Conservation (phyloP, 1,284 basidiomycete genomes). For the Malassezia caprae region DNA sequence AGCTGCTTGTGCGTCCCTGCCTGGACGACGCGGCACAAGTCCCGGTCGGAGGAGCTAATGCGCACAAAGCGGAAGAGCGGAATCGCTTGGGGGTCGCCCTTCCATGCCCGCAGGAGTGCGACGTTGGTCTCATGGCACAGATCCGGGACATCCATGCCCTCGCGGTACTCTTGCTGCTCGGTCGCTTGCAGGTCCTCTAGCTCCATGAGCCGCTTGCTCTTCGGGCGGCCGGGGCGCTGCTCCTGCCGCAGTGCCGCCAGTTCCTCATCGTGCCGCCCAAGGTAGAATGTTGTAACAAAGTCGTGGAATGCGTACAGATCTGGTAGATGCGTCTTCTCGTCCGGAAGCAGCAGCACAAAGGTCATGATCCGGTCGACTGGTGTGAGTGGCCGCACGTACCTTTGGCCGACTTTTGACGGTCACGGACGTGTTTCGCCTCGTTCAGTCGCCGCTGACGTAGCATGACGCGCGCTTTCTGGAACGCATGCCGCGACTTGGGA, state of each 20-base stretch:
- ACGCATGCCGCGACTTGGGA: conserved; percentile 38
- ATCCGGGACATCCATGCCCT: conserved; percentile 42
- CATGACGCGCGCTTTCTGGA: conserved; percentile 33
- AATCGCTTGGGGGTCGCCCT: conserved; percentile 40
- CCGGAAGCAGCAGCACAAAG: conserved; percentile 38
- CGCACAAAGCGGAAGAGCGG: conserved; percentile 40
- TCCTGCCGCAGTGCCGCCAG: conserved; percentile 24
- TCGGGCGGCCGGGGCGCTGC: conserved; percentile 34
- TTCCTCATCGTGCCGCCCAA: conserved; percentile 36
- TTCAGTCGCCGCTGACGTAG: conserved; percentile 31
- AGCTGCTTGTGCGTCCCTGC: conserved; percentile 32
- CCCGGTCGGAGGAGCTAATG: conserved; percentile 31
- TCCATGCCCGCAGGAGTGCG: conserved; percentile 35
- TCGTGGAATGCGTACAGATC: conserved; percentile 35
- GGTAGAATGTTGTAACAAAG: conserved; percentile 29
- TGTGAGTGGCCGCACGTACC: conserved; percentile 4
- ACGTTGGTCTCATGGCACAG: conserved; percentile 36
- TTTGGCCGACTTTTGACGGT: conserved; percentile 24
- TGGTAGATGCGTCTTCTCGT: conserved; percentile 27
- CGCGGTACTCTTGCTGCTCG: conserved; percentile 34
- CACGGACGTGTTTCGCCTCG: conserved; percentile 21
- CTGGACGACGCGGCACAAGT: conserved; percentile 29
- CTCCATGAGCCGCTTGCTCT: conserved; percentile 28
- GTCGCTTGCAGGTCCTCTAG: conserved; percentile 28
- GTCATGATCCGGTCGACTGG: conserved; percentile 37